Percentiles rank a stretch among this genome's conserved stretches.
Conservation (phyloP, 164 flowering plant species). For the Vitis rotundifolia region DNA sequence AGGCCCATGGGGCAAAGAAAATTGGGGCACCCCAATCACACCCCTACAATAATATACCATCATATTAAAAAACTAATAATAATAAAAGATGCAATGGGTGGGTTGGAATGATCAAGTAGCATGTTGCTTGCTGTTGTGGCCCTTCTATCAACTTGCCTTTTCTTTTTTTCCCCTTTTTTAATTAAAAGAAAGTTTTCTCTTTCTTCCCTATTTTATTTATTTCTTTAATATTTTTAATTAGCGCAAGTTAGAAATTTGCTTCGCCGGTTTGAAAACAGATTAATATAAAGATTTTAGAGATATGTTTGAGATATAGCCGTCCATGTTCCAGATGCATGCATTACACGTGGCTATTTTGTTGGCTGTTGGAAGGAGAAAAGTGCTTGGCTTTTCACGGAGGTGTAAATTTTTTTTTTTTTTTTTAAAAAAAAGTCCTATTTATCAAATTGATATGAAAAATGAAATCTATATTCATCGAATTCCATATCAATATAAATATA, state of each 20-base stretch:
- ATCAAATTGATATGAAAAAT: no score
- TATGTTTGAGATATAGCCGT: no score
- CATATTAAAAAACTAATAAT: neutral
- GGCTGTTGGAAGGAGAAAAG: no score
- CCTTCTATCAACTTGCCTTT: constrained; percentile 17
- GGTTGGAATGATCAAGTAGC: constrained; percentile 7
- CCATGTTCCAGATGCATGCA: no score
- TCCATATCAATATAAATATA: no score
- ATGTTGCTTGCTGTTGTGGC: constrained; percentile 22
- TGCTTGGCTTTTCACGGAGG: no score
- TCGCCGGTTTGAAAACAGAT: neutral
- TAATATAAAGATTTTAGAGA: neutral
- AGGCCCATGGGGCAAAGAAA: no score
- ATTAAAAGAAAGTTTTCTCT: constrained; percentile 6
- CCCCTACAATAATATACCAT: neutral
- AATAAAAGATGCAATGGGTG: constrained; percentile 1
- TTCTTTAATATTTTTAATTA: neutral
- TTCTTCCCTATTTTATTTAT: neutral
- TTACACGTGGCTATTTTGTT: no score
- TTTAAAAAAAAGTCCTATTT: no score
- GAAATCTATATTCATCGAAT: no score
- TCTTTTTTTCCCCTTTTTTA: neutral
- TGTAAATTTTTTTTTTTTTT: no score
- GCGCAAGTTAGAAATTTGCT: constrained; percentile 10
- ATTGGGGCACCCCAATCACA: neutral